Evolutionary conservation across 2,329 filamentous ascomycete species (phyloP).

Genomic region (Madurella mycetomatis): DNA sequence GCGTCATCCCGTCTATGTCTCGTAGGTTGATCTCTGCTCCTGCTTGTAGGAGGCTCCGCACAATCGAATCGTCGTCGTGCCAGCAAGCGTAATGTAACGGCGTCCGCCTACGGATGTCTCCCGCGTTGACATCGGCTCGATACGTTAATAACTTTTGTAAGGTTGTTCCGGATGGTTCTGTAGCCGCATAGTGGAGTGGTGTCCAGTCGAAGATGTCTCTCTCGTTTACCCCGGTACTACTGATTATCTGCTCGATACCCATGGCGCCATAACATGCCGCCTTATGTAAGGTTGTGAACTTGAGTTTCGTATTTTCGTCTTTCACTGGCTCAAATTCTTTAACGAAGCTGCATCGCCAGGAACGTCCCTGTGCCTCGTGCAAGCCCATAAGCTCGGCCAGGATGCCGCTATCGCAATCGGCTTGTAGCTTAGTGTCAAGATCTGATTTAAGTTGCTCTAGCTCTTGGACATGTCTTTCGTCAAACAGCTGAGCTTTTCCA

Average conservation of each 20-base stretch:
- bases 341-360: neutral
- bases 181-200: constrained; percentile 24
- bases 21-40: constrained; percentile 7
- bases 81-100: constrained; percentile 26
- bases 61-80: neutral
- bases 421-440: neutral
- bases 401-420: neutral
- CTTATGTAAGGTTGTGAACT: neutral
- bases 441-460: neutral
- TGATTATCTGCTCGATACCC: too few relatives aligned
- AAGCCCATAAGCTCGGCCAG: neutral
- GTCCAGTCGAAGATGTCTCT: constrained; percentile 24
- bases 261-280: too few relatives aligned
- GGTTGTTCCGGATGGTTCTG: neutral
- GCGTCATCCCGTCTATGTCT: constrained; percentile 16
- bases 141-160: neutral
- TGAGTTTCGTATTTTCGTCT: neutral
- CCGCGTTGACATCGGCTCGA: constrained; percentile 12
- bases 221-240: neutral
- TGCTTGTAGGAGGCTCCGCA: neutral
- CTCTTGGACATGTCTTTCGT: neutral
- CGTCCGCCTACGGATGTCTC: constrained; percentile 22
- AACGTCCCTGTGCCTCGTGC: constrained; percentile 2
- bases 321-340: neutral
- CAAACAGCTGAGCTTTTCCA: neutral